These are phyloP conservation scores for Epichloe hybrida DNA, from an alignment of 2,329 filamentous ascomycete genomes.

Conservation along the genomic window DNA sequence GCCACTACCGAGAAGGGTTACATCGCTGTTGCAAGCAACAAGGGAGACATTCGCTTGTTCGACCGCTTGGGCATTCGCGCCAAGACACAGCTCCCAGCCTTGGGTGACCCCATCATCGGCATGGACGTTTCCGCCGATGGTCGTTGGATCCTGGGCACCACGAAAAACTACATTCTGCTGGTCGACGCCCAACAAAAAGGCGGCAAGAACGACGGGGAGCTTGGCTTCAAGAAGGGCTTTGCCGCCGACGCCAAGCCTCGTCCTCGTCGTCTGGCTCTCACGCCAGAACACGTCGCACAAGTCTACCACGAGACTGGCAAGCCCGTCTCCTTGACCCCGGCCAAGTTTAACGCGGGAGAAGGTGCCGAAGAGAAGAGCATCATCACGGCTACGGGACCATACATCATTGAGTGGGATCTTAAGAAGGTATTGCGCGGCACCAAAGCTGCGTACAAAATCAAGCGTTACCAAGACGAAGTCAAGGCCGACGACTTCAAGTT, in stretches of 20 bases:
- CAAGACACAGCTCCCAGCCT: slow-evolving; percentile 90
- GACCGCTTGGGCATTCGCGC: slow-evolving; percentile 93
- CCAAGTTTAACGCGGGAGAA: slow-evolving; percentile 84
- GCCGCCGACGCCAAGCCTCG: slow-evolving; percentile 88
- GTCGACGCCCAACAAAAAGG: slow-evolving; percentile 78
- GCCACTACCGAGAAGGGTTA: slow-evolving; percentile 95
- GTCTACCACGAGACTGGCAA: slow-evolving; percentile 93
- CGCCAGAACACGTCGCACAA: slow-evolving; percentile 85
- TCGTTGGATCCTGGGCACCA: slow-evolving; percentile 89
- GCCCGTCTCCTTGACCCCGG: slow-evolving; percentile 75
- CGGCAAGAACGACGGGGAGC: slow-evolving; percentile 92
- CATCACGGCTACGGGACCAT: slow-evolving; percentile 90
- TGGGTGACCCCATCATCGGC: slow-evolving; percentile 89
- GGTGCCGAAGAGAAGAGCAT: slow-evolving; percentile 79
- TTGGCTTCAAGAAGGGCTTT: slow-evolving; percentile 93
- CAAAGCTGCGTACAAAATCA: slow-evolving; percentile 89
- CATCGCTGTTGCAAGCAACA: slow-evolving; percentile 92
- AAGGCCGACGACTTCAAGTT: slow-evolving; percentile 99
- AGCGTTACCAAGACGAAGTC: slow-evolving; percentile 87
- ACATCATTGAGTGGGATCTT: slow-evolving; percentile 91
- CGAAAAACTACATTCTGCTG: slow-evolving; percentile 84
- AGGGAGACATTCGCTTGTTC: slow-evolving; percentile 90
- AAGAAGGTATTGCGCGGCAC: slow-evolving; percentile 73
- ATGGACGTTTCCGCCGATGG: slow-evolving; percentile 93
- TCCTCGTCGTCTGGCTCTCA: slow-evolving; percentile 76